Percentiles rank a stretch among this genome's conserved stretches.
These are phyloP conservation scores for Xenoacremonium recifei DNA, from an alignment of 2,329 filamentous ascomycete species.

Conservation along the genomic window DNA sequence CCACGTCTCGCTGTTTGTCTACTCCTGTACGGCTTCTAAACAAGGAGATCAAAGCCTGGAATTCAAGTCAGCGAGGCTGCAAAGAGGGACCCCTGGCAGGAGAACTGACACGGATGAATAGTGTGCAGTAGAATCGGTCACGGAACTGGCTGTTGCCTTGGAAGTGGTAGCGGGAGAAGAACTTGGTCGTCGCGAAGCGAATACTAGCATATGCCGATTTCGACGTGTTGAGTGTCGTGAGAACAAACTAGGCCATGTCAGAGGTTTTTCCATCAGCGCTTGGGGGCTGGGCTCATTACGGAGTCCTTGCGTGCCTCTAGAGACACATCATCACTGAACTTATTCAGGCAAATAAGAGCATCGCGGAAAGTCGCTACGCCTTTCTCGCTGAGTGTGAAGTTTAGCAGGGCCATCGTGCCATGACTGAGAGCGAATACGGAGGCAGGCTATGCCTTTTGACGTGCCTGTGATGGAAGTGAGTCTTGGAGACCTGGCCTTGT, in stretches of 20 bases:
- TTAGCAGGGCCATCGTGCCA: constrained; percentile 56
- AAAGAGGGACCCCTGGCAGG: background rate
- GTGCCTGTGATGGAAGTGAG: too few species aligned
- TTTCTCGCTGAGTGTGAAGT: constrained; percentile 72
- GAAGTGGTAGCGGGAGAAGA: constrained; percentile 73
- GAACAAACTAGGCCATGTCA: constrained; percentile 53
- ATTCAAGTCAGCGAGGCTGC: background rate
- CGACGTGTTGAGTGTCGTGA: constrained; percentile 76
- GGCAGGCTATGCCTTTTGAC: too few species aligned
- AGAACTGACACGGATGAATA: constrained; percentile 70
- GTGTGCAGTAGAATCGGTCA: constrained; percentile 69
- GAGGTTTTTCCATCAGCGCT: too few species aligned
- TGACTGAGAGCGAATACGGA: too few species aligned
- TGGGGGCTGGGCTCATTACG: constrained; percentile 37
- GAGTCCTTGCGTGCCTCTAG: constrained; percentile 70
- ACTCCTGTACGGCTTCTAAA: constrained; percentile 65
- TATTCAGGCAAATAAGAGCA: constrained; percentile 69
- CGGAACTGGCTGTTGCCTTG: constrained; percentile 49
- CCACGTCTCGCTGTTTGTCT: constrained; percentile 56
- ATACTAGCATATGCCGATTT: constrained; percentile 78
- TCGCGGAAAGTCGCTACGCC: constrained; percentile 70
- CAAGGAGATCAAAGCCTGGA: constrained; percentile 65
- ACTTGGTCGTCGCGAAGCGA: constrained; percentile 62
- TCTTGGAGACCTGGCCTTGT: too few species aligned
- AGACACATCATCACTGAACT: constrained; percentile 77